Base-by-base conservation (phyloP, 768 basidiomycete species). In the Phlebiopsis flavidoalba region DNA sequence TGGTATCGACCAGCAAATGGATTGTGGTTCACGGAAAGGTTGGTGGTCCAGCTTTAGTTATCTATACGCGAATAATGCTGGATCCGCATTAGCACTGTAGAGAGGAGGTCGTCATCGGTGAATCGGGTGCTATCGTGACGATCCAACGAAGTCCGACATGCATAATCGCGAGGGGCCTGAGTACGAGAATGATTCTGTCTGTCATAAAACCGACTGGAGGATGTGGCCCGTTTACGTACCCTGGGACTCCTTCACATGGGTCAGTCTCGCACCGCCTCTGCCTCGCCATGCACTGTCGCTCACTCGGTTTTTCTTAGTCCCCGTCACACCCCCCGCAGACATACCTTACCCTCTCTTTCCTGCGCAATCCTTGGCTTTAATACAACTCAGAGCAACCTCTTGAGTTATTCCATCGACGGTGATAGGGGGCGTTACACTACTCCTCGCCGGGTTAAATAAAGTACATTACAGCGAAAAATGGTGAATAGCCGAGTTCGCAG, bases 151-250 rank as follows among this genome's bases (percentile, higher is more conserved):
- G 67, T 83, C 81, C 12, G 78, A 81, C 64, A 86, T 88, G 87
- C 85, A 88, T 72, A 88, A 89, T 64, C 80, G 87, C n/a, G 74
- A 89, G 72, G 86, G 84, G 14, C n/a, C 73, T 89, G 5, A 74
- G 74, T 4, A 51, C 76, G 8, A 70, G 65, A 61, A 81, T 79
- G 73, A 79, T 88, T 31, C 82, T 74, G 70, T 66, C 75, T 24
- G 79, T 83, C 14, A 60, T 87, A 21, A n/a, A n/a, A 73, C 71
- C 19, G 87, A 89, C 66, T 88, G 81, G 79, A 74, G 80, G 55
- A 71, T 88, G 65, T 88, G 87, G 86, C 86, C 87, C 0, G 62
- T 89, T 36, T 89, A 89, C 64, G 70, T 77, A n/a, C n/a, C 24
- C 75, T 87, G 26, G 83, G 84, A 4, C 67, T 85, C 33, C 70